Percentiles rank a stretch among this genome's conserved stretches.
Evolutionary conservation across 176 grass and related monocot species (phyloP).

Genomic region (Avena insularis): DNA sequence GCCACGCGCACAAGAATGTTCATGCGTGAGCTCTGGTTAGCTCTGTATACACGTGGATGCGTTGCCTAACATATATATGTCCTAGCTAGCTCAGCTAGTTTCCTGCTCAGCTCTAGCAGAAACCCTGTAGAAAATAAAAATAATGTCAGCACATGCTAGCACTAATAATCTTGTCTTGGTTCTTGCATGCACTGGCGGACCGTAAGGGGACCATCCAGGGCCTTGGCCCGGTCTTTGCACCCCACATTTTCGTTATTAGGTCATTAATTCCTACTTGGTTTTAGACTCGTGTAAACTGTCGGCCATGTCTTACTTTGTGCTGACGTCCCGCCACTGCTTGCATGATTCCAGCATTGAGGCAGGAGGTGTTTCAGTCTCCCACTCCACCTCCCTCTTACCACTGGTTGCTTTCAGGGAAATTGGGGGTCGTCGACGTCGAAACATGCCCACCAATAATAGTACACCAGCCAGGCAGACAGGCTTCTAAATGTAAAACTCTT

Average conservation of each 20-base stretch:
- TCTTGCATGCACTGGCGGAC: too few species aligned
- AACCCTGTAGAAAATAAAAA: neutral
- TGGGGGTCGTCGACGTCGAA: too few species aligned
- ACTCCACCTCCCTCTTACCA: slow-evolving; percentile 1
- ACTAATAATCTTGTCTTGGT: too few species aligned
- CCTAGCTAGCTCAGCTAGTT: neutral
- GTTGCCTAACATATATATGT: neutral
- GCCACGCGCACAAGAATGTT: neutral
- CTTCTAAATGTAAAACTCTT: slow-evolving; percentile 21
- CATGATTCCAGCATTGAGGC: neutral
- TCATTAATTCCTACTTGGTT: too few species aligned
- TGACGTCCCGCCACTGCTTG: too few species aligned
- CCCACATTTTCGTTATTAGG: too few species aligned
- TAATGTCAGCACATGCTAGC: neutral
- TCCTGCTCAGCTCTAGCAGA: neutral
- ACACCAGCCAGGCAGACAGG: neutral
- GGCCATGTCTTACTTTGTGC: too few species aligned
- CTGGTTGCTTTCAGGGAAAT: slow-evolving; percentile 21
- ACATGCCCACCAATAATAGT: too few species aligned
- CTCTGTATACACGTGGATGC: neutral
- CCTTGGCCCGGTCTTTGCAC: too few species aligned
- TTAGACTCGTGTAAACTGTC: too few species aligned
- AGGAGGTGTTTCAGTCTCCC: slow-evolving; percentile 39
- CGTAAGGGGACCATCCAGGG: too few species aligned
- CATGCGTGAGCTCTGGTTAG: neutral